Evolutionary conservation across 345 rosid genomes (phyloP).

Genomic region (Nephelium lappaceum): DNA sequence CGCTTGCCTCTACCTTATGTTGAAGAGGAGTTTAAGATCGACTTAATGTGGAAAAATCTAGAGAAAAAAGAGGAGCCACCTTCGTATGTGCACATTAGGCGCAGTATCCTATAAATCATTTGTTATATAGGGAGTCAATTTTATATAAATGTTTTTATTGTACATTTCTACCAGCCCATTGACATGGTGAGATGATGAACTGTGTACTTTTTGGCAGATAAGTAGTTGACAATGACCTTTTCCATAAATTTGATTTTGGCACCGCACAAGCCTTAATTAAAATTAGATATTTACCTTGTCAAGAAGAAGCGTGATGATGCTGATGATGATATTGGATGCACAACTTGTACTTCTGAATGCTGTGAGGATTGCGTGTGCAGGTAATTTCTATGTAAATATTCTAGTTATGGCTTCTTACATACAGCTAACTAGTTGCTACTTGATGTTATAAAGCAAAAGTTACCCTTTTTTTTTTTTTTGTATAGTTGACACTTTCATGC

Average conservation of each 20-base stretch:
- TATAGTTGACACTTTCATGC: not conserved
- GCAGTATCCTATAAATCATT: constrained; percentile 75
- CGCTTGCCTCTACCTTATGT: constrained; percentile 81
- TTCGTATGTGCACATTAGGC: constrained; percentile 84
- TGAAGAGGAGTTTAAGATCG: constrained; percentile 87
- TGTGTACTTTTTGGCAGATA: not conserved
- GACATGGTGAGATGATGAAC: not conserved
- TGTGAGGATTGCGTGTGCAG: constrained; percentile 89
- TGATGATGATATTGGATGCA: constrained; percentile 82
- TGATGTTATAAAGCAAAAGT: not conserved
- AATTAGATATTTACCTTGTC: constrained; percentile 76
- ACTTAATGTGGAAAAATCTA: constrained; percentile 57
- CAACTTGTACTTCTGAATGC: constrained; percentile 72
- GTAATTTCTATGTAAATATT: constrained; percentile 33
- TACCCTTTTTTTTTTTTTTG: not conserved
- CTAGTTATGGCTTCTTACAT: not conserved
- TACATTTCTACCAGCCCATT: not conserved
- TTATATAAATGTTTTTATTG: not conserved
- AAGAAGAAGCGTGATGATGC: constrained; percentile 78
- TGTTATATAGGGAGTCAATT: constrained; percentile 9
- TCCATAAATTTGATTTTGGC: not conserved
- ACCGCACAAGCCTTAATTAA: constrained; percentile 44
- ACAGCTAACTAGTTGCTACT: not conserved
- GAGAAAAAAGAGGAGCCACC: constrained; percentile 73
- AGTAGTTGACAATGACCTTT: not conserved